Percentiles rank a stretch among this genome's conserved stretches.
Evolutionary conservation across 306 rosid species (phyloP).

Genomic region (Hippophae tibetana): DNA sequence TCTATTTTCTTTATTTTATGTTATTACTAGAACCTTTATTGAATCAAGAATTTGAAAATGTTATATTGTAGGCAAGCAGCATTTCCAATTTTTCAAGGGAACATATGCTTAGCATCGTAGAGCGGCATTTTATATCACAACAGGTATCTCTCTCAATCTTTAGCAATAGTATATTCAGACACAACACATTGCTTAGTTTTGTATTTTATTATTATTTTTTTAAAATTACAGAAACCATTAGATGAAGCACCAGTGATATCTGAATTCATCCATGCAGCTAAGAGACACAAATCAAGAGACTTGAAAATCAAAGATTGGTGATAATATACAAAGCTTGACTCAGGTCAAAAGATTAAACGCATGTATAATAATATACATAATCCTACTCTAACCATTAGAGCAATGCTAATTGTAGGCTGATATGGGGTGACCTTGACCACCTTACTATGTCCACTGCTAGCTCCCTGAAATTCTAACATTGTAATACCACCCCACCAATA

Average conservation of each 20-base stretch:
- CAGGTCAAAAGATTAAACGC: constrained; percentile 8
- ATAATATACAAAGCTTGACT: constrained; percentile 7
- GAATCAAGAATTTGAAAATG: background rate
- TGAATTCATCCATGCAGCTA: constrained; percentile 38
- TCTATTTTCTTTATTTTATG: background rate
- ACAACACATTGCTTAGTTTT: background rate
- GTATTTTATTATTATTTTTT: too few relatives aligned
- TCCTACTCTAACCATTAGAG: constrained; percentile 33
- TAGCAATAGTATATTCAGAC: background rate
- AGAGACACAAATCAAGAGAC: constrained; percentile 22
- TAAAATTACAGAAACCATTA: constrained; percentile 29
- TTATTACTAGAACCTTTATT: background rate
- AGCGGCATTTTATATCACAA: constrained; percentile 40
- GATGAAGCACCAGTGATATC: constrained; percentile 37
- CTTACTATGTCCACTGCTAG: constrained; percentile 7
- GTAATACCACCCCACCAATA: background rate
- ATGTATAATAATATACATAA: constrained; percentile 26
- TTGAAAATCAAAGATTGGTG: background rate
- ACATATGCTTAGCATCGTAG: constrained; percentile 31
- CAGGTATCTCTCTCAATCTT: constrained; percentile 29
- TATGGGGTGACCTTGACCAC: constrained; percentile 14
- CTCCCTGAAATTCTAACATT: constrained; percentile 17
- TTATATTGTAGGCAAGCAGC: constrained; percentile 26
- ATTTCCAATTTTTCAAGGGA: constrained; percentile 34
- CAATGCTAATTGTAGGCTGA: constrained; percentile 27